Evolutionary conservation across 768 basidiomycete genomes (phyloP), one percentile per base, ranked within the genome.

Genomic region (Strobilomyces dryophilus): DNA sequence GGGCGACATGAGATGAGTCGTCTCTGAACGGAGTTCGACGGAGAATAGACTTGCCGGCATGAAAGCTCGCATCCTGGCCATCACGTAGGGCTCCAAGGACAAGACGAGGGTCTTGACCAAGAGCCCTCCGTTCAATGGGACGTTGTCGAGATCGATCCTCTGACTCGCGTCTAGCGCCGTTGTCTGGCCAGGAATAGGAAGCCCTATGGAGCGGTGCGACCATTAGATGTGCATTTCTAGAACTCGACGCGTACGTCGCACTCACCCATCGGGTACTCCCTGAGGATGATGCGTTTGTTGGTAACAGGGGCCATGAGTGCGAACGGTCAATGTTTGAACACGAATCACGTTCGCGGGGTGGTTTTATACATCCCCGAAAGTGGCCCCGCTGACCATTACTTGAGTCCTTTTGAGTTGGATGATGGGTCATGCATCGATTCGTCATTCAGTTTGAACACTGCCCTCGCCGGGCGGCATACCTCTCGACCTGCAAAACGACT

Each of bases 71-170:
- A 82, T 78, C 32, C 62, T 60, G 11, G 68, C 67, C 17, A 74
- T 56, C 54, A 77, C 27, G 55, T 75, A 77, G 0, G 78, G 78
- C 47, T 80, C 80, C 37, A 80, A 61, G 17, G 74, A 74, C 15
- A 81, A 57, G 6, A 70, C 73, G 17, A 84, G 71, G 0, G 73
- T 73, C 64, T 83, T 84, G 57, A 81, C 41, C 8, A 84, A 60
- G 50, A 80, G 60, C 0, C 78, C 77, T 0, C 78, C 77, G 18
- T 79, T 63, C 37, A 81, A 62, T 2, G 73, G 62, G 1, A 72
- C 73, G 27, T 60, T 73, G 17, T 80, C 77, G 20, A 76, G 58
- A 56, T 84, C 82, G 58, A 84, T 82, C 1, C 67, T 74, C 49
- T 74, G 61, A 0, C 67, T 73, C 5, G 52, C 66, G 52, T 82